Evolutionary conservation across 495 filamentous ascomycete species (phyloP).

Genomic region (Aspergillus wentii): DNA sequence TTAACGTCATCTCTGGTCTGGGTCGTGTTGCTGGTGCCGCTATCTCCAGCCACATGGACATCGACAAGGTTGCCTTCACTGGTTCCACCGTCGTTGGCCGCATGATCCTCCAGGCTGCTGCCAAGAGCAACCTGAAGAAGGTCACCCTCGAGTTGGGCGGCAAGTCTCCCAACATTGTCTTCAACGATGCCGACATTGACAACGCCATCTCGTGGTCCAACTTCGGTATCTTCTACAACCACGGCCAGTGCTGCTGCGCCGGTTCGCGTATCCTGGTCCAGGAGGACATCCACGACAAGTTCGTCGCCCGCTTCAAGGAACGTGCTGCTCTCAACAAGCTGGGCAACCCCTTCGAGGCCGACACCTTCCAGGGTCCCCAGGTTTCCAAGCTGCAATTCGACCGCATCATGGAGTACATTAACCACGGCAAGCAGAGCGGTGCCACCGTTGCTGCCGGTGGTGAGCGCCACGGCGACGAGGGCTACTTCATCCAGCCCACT

Average conservation of each 20-base stretch:
- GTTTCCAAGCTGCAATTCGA: conserved; percentile 94
- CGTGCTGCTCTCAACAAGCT: conserved; percentile 81
- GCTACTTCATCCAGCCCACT: conserved; percentile 97
- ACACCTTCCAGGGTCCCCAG: conserved; percentile 97
- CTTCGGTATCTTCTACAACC: conserved; percentile 98
- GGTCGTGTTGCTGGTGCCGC: conserved; percentile 88
- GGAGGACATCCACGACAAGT: conserved; percentile 94
- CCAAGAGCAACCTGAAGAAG: conserved; percentile 95
- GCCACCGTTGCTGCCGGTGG: conserved; percentile 84
- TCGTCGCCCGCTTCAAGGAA: conserved; percentile 81
- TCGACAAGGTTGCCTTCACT: conserved; percentile 98
- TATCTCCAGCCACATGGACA: conserved; percentile 89
- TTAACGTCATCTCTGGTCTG: conserved; percentile 93
- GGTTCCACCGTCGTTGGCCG: conserved; percentile 90
- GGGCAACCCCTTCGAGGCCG: conserved; percentile 80
- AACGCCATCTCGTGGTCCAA: conserved; percentile 98
- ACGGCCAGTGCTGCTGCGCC: conserved; percentile 97
- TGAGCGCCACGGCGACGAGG: conserved; percentile 80
- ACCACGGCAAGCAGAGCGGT: conserved; percentile 80
- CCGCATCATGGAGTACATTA: conserved; percentile 97
- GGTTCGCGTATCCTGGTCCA: conserved; percentile 95
- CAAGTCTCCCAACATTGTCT: conserved; percentile 98
- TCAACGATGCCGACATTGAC: conserved; percentile 92
- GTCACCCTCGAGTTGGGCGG: conserved; percentile 95
- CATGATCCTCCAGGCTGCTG: conserved; percentile 92